Percentiles rank a stretch among this genome's conserved stretches.
phyloP scores from a whole-genome alignment of 2,329 filamentous ascomycete species.

The Zymoseptoria passerinii region DNA sequence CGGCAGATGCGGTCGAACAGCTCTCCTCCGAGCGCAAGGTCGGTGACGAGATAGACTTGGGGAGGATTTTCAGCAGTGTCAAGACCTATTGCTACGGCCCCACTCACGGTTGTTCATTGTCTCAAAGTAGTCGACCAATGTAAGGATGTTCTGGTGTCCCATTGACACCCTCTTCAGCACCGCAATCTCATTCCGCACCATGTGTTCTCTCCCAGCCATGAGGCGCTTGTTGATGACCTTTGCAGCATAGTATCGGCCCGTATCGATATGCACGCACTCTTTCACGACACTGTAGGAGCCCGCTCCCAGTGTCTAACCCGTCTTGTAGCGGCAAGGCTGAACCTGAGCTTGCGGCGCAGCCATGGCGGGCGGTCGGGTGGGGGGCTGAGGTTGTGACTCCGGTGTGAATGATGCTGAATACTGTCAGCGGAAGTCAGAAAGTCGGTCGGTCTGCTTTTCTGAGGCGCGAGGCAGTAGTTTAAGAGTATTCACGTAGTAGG shows the following conservation, averaged over 20 bases:
- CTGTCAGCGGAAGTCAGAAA: background rate
- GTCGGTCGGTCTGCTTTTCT: background rate
- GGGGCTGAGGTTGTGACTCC: background rate
- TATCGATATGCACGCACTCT: conserved; percentile 97
- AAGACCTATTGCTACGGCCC: background rate
- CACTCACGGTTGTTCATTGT: conserved; percentile 87
- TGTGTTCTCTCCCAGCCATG: conserved; percentile 96
- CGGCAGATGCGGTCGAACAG: conserved; percentile 97
- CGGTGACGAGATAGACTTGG: conserved; percentile 85
- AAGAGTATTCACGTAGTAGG: background rate
- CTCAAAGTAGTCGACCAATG: conserved; percentile 97
- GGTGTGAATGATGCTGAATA: background rate
- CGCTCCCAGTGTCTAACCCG: conserved; percentile 91
- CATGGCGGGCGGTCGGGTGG: conserved; percentile 9
- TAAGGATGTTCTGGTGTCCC: conserved; percentile 97
- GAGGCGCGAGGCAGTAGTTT: background rate
- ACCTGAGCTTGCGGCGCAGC: conserved; percentile 47
- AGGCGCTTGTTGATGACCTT: conserved; percentile 99
- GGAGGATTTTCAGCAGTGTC: conserved; percentile 2
- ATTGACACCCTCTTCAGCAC: conserved; percentile 97
- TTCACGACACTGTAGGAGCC: conserved; percentile 98
- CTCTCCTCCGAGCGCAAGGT: conserved; percentile 90
- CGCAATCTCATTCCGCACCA: conserved; percentile 98
- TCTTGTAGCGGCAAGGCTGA: conserved; percentile 96
- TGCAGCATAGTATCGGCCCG: conserved; percentile 92